Conservation (phyloP, 257 asterid genomes). For the Solanum pimpinellifolium region DNA sequence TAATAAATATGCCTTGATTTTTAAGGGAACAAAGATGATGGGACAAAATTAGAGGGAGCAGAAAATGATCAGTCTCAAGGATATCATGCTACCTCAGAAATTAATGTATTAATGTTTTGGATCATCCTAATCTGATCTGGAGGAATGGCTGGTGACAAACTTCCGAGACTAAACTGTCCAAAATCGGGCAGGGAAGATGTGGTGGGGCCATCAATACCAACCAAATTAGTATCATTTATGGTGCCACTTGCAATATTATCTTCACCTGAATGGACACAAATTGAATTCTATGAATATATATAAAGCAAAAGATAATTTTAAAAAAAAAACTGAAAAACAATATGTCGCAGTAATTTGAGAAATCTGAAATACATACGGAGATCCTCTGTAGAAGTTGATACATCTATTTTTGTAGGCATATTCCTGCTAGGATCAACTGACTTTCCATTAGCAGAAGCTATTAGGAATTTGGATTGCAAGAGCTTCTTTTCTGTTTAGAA, state of each 20-base stretch:
- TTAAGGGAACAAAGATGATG: neutral
- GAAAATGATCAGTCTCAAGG: neutral
- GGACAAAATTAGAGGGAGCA: neutral
- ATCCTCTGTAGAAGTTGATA: conserved; percentile 85
- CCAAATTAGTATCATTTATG: conserved; percentile 21
- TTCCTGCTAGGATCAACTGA: conserved; percentile 33
- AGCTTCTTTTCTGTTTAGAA: conserved; percentile 68
- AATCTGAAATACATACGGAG: conserved; percentile 42
- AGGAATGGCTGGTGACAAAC: conserved; percentile 49
- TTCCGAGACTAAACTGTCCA: conserved; percentile 34
- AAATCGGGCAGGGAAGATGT: conserved; percentile 37
- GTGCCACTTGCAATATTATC: conserved; percentile 10
- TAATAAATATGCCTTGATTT: neutral
- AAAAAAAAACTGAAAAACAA: neutral
- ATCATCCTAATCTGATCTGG: conserved; percentile 81
- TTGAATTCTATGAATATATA: conserved; percentile 8
- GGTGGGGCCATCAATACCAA: conserved; percentile 25
- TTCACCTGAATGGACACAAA: conserved; percentile 11
- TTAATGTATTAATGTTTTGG: conserved; percentile 62
- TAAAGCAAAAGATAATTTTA: neutral
- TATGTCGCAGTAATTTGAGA: neutral
- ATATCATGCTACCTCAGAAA: conserved; percentile 54
- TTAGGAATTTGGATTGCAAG: conserved; percentile 65
- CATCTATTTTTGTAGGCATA: conserved; percentile 37
- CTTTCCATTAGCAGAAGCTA: conserved; percentile 65